Percentiles rank a stretch among this genome's conserved stretches.
Evolutionary conservation across 106 monocot genomes (phyloP).

Genomic region (Narthecium ossifragum): DNA sequence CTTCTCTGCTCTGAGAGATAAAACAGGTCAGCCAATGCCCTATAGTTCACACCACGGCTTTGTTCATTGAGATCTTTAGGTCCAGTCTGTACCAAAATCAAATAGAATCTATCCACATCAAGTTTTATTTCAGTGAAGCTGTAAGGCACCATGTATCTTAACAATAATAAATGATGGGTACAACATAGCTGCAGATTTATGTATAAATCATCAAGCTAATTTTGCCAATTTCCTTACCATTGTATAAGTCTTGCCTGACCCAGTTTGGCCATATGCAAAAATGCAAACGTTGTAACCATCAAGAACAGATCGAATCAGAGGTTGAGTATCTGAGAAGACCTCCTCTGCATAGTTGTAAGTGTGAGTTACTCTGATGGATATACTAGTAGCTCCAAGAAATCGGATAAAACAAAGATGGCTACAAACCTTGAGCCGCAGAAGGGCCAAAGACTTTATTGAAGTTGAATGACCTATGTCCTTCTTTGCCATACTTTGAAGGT

Average conservation of each 20-base stretch:
- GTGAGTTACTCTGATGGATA: neutral
- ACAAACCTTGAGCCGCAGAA: constrained; percentile 68
- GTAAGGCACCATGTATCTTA: too few relatives aligned
- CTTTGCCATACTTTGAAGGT: constrained; percentile 76
- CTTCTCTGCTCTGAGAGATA: constrained; percentile 72
- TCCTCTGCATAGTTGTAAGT: constrained; percentile 48
- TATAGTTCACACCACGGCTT: constrained; percentile 82
- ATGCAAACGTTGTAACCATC: constrained; percentile 98
- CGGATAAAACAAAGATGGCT: neutral
- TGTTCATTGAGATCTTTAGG: constrained; percentile 53
- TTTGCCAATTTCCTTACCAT: constrained; percentile 45
- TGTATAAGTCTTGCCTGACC: constrained; percentile 91
- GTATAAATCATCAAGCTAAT: too few relatives aligned
- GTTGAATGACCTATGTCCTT: constrained; percentile 55
- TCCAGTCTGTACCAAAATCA: constrained; percentile 54
- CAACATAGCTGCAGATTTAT: too few relatives aligned
- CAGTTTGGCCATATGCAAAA: constrained; percentile 98
- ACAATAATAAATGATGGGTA: too few relatives aligned
- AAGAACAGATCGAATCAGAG: constrained; percentile 85
- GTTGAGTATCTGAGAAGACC: constrained; percentile 76
- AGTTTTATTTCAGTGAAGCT: too few relatives aligned
- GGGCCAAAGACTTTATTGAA: constrained; percentile 92
- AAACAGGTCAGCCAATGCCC: constrained; percentile 86
- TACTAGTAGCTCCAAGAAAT: neutral
- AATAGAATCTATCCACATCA: neutral